These are phyloP conservation scores for Fragilaria crotonensis DNA, from an alignment of 108 stramenopile genomes.

Conservation along the genomic window DNA sequence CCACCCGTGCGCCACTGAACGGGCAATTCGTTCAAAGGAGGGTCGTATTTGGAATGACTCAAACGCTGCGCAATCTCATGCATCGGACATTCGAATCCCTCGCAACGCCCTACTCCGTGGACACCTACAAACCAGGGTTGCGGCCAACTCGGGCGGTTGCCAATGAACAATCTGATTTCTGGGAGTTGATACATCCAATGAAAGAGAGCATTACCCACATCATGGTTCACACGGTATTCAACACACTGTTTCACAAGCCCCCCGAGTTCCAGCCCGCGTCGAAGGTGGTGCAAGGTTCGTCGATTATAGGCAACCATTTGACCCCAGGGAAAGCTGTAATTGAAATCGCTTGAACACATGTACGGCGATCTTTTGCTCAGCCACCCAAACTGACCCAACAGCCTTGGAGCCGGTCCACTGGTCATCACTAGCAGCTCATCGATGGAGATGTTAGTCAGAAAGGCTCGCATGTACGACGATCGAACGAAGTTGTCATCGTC, in stretches of 20 bases:
- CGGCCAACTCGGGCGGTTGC: background rate
- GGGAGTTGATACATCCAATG: conserved; percentile 4
- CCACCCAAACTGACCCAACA: background rate
- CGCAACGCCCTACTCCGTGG: background rate
- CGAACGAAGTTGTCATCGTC: background rate
- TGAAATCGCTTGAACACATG: background rate
- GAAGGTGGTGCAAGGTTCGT: background rate
- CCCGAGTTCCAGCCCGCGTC: background rate
- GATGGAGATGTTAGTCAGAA: background rate
- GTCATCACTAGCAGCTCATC: background rate
- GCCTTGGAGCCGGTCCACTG: background rate
- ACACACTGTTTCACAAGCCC: background rate
- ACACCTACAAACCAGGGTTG: background rate
- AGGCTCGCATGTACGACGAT: background rate
- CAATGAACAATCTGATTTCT: background rate
- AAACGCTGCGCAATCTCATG: background rate
- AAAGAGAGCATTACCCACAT: conserved; percentile 6
- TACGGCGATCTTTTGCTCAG: background rate
- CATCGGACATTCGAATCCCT: background rate
- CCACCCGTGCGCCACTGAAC: background rate
- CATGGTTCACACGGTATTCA: background rate
- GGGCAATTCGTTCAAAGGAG: background rate
- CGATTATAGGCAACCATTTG: background rate
- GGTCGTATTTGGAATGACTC: background rate
- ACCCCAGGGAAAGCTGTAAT: background rate